Percentiles rank a stretch among this genome's conserved stretches.
These are phyloP conservation scores for Polygonum aviculare DNA, from an alignment of 148 eudicot species.

Conservation along the genomic window DNA sequence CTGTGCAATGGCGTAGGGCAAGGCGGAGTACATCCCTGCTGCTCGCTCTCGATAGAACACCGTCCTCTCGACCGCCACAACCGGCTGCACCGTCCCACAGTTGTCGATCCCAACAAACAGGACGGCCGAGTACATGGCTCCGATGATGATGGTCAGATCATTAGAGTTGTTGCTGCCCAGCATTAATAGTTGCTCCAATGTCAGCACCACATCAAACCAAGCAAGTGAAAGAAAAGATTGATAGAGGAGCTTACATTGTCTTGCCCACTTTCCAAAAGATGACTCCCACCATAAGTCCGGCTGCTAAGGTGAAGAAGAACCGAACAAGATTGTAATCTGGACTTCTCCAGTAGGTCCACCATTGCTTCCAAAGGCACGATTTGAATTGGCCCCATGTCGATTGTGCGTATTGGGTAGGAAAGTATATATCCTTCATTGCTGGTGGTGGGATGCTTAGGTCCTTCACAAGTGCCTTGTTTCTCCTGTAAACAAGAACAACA, in stretches of 20 bases:
- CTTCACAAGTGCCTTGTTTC: slow-evolving; percentile 50
- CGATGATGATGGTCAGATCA: slow-evolving; percentile 54
- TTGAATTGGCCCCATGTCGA: slow-evolving; percentile 52
- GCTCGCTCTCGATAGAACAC: slow-evolving; percentile 83
- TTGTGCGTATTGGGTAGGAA: slow-evolving; percentile 40
- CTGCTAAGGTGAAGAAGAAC: slow-evolving; percentile 48
- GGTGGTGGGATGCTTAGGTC: slow-evolving; percentile 50
- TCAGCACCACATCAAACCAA: neutral
- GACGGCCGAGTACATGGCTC: slow-evolving; percentile 78
- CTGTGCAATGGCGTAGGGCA: slow-evolving; percentile 91
- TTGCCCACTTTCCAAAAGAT: slow-evolving; percentile 66
- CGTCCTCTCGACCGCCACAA: slow-evolving; percentile 67
- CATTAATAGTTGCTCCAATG: neutral
- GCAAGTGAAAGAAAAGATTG: no score
- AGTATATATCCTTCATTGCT: slow-evolving; percentile 50
- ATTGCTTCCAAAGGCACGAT: slow-evolving; percentile 73
- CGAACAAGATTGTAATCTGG: slow-evolving; percentile 63
- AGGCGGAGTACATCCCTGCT: slow-evolving; percentile 87
- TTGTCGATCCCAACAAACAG: slow-evolving; percentile 70
- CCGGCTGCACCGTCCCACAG: slow-evolving; percentile 67
- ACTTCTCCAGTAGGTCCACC: slow-evolving; percentile 78
- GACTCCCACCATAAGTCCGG: slow-evolving; percentile 48
- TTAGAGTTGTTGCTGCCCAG: slow-evolving; percentile 32
- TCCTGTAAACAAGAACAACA: slow-evolving; percentile 18
- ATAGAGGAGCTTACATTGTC: slow-evolving; percentile 13